These are phyloP conservation scores for Hepatocystis sp. DNA, from an alignment of 169 alveolate genomes.

Conservation along the genomic window DNA sequence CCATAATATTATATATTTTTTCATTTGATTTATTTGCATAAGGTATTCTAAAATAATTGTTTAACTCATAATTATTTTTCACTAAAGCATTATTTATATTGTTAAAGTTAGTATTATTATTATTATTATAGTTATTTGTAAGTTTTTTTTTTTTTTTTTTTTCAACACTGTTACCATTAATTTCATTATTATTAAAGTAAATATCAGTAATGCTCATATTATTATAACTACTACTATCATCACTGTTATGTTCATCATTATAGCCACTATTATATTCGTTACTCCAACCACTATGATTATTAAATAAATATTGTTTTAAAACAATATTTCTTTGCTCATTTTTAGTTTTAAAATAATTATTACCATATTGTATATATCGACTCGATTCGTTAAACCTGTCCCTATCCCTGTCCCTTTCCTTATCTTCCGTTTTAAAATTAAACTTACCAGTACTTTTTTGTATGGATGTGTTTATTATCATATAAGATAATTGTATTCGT, in stretches of 20 bases:
- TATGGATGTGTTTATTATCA: slow-evolving; percentile 69
- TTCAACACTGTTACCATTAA: too few species aligned
- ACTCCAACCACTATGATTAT: too few species aligned
- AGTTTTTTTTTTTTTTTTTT: too few species aligned
- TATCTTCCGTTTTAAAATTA: slow-evolving; percentile 65
- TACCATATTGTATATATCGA: background rate
- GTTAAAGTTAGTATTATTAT: too few species aligned
- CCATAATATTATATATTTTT: slow-evolving; percentile 3
- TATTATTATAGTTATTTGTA: too few species aligned
- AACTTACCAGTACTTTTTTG: slow-evolving; percentile 72
- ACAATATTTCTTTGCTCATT: too few species aligned
- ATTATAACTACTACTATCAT: slow-evolving; percentile 5
- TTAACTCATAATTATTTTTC: background rate
- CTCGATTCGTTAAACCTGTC: too few species aligned
- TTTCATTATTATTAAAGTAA: too few species aligned
- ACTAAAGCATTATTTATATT: too few species aligned
- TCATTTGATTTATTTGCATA: slow-evolving; percentile 12
- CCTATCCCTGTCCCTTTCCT: too few species aligned
- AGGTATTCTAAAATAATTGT: slow-evolving; percentile 14
- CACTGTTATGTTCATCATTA: background rate
- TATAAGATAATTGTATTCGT: slow-evolving; percentile 55
- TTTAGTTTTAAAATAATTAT: too few species aligned
- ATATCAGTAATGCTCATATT: background rate
- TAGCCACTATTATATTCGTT: background rate
- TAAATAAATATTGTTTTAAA: too few species aligned